These are phyloP conservation scores for Mortierella sp. DNA, from an alignment of 371 early-diverging fungal species.

Conservation along the genomic window DNA sequence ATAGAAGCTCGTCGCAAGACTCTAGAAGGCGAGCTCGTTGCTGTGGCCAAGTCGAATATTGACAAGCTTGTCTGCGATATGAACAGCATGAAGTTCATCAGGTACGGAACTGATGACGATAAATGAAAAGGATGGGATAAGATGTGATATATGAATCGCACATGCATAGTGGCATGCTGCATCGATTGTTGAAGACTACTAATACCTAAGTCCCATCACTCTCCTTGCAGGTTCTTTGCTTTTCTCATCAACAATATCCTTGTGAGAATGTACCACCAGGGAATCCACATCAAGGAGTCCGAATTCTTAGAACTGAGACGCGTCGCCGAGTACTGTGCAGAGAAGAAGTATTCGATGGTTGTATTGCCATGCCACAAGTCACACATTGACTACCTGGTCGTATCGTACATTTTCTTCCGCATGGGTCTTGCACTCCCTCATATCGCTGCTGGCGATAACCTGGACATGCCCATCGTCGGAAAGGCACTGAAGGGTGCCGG, in stretches of 20 bases:
- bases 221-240: conserved; percentile 69
- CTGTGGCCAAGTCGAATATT: conserved; percentile 69
- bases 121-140: too few species aligned
- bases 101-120: conserved; percentile 60
- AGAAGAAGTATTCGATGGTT: conserved; percentile 79
- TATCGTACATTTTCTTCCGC: conserved; percentile 85
- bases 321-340: conserved; percentile 56
- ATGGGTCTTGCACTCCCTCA: conserved; percentile 87
- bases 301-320: conserved; percentile 79
- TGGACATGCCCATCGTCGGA: conserved; percentile 86
- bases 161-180: too few species aligned
- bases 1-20: conserved; percentile 56
- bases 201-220: too few species aligned
- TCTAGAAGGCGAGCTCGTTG: conserved; percentile 63
- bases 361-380: conserved; percentile 91
- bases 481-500: conserved; percentile 75
- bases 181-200: too few species aligned
- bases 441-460: conserved; percentile 91
- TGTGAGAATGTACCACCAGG: conserved; percentile 84
- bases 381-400: conserved; percentile 91
- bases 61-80: conserved; percentile 78
- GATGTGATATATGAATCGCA: too few species aligned
- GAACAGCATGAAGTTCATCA: conserved; percentile 70
- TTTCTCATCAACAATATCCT: conserved; percentile 81
- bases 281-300: conserved; percentile 85